These are phyloP conservation scores for Capsella rubella DNA, from an alignment of 441 rosid genomes.

Conservation along the genomic window DNA sequence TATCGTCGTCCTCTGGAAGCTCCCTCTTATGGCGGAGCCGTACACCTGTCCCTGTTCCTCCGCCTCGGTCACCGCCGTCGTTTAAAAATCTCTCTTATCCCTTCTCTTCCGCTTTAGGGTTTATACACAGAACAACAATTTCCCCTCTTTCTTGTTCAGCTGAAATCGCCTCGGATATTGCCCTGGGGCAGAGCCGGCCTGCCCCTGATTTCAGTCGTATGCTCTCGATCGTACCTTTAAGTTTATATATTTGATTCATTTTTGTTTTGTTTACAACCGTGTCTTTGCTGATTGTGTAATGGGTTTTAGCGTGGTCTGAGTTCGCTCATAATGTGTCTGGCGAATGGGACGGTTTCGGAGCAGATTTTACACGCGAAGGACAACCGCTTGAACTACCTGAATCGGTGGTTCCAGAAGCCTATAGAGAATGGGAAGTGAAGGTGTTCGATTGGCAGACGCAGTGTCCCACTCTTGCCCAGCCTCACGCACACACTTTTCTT, in stretches of 20 bases:
- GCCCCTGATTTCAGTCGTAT: conserved; percentile 27
- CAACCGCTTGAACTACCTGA: conserved; percentile 81
- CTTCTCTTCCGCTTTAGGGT: conserved; percentile 21
- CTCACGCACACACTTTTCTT: conserved; percentile 47
- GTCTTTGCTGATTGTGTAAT: neutral
- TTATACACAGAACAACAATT: neutral
- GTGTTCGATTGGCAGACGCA: conserved; percentile 99
- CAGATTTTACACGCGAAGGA: conserved; percentile 76
- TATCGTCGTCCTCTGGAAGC: conserved; percentile 28
- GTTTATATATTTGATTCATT: neutral
- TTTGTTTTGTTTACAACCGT: neutral
- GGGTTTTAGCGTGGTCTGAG: conserved; percentile 68
- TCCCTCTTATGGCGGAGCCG: conserved; percentile 34
- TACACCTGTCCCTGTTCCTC: neutral
- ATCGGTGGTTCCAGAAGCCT: conserved; percentile 87
- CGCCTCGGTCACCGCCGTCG: conserved; percentile 1
- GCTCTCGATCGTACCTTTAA: neutral
- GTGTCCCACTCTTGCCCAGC: conserved; percentile 82
- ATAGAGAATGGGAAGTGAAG: conserved; percentile 90
- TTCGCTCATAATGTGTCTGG: conserved; percentile 79
- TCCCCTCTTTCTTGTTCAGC: conserved; percentile 35
- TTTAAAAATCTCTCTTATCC: conserved; percentile 16
- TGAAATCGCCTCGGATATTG: conserved; percentile 24
- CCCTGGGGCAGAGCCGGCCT: conserved; percentile 23
- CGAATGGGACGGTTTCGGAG: conserved; percentile 97